Evolutionary conservation across 2,329 filamentous ascomycete genomes (phyloP), one percentile per base, ranked within the genome.

Genomic region (Salinomyces thailandicus): DNA sequence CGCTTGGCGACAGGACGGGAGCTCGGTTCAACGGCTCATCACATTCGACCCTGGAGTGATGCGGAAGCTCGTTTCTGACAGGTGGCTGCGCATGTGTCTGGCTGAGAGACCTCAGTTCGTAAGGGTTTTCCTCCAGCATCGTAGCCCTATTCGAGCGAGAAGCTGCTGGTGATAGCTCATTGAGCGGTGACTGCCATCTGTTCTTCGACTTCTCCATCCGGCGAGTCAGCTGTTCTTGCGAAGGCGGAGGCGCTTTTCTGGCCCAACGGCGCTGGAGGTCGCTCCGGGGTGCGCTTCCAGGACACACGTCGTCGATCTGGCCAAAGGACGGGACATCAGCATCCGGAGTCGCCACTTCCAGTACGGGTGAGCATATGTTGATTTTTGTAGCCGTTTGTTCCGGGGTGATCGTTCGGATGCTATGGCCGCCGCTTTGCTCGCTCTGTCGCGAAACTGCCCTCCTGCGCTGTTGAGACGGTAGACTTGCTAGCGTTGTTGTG

Each of bases 181-280:
- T 56, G 3, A 68, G 48, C 13, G 61, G 54, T 2, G 48, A 47
- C 37, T 63, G 61, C 65, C 65, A 68, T 15, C 64, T 53, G 20
- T 57, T 57, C 30, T 61, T 57, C 1, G 59, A 56, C 31, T 45
- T 59, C 22, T 61, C 49, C 18, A 63, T 47, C 7, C 63, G 55
- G 14, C 49, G 46, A n/a, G 59, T 53, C 4, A 67, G 56, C 24
- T 62, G 61, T 17, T 61, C 59, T 4, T 54, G 35, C 1, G 59
- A 61, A 8, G 64, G 63, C 46, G 27, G 42, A 38, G 28, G 46
- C 12, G 49, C 45, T 34, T 48, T 47, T 4, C 42, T 39, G 5
- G 46, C 48, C 14, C 37, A 38, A 5, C 43, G 43, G 15, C 47
- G 49, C 35, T 46, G 42, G 4, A 52, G 32, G 15, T 37, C 44